phyloP scores from a whole-genome alignment of 179 eudicot genomes.

The Silene noctiflora region DNA sequence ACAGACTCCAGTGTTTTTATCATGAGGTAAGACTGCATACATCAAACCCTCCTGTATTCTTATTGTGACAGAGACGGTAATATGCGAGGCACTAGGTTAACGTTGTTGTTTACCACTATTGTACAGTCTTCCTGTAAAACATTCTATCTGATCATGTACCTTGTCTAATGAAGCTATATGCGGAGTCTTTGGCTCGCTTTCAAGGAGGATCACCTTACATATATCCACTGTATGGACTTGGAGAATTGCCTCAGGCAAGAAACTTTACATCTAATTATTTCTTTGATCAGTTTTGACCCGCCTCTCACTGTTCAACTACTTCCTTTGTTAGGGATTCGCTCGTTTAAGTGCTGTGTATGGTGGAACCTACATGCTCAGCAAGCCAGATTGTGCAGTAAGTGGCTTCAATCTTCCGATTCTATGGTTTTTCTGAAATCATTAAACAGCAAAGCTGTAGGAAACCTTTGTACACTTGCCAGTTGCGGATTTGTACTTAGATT shows the following conservation, averaged over 20 bases:
- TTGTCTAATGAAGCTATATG: conserved; percentile 53
- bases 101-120: background rate
- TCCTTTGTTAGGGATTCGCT: conserved; percentile 65
- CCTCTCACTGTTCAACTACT: background rate
- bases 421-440: conserved; percentile 11
- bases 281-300: background rate
- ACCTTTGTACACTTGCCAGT: no score
- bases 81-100: no score
- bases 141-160: conserved; percentile 13
- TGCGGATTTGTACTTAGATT: no score
- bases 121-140: background rate
- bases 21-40: background rate
- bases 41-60: background rate
- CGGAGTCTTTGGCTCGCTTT: conserved; percentile 81
- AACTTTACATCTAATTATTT: background rate
- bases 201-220: conserved; percentile 84
- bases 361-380: conserved; percentile 89
- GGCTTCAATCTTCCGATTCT: background rate
- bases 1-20: no score
- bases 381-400: conserved; percentile 72
- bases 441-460: background rate
- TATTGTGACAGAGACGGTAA: background rate
- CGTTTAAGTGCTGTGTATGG: conserved; percentile 90
- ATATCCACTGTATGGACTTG: conserved; percentile 77
- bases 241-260: conserved; percentile 83